These are phyloP conservation scores for Nosema muscidifuracis DNA, from an alignment of 371 early-diverging fungal species.

Conservation along the genomic window DNA sequence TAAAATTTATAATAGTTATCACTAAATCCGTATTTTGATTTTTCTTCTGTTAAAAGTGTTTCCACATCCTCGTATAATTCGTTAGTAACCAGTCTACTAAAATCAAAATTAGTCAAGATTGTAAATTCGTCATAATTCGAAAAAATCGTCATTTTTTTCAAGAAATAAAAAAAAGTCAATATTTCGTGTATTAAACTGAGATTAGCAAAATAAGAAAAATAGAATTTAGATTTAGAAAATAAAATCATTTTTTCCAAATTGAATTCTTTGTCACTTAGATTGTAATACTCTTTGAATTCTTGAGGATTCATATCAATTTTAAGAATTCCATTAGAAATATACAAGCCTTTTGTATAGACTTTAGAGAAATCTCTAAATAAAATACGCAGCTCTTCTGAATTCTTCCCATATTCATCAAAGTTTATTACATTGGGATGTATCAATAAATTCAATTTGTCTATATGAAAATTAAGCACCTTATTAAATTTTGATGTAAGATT, in stretches of 20 bases:
- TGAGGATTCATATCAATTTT: background rate
- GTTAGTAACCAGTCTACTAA: background rate
- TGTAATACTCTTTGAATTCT: background rate
- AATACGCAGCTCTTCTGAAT: background rate
- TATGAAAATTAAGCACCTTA: background rate
- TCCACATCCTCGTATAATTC: background rate
- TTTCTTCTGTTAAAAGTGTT: background rate
- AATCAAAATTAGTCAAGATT: background rate
- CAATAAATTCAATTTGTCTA: background rate
- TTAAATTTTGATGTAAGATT: background rate
- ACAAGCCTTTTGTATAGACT: background rate
- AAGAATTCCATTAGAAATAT: background rate
- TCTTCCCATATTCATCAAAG: background rate
- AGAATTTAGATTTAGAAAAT: background rate
- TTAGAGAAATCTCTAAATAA: background rate
- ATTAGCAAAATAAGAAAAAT: background rate
- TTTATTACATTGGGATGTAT: background rate
- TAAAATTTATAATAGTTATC: background rate
- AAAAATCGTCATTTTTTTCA: background rate
- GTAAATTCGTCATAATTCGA: background rate
- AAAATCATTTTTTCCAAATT: background rate
- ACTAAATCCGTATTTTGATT: background rate
- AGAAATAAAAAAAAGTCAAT: background rate
- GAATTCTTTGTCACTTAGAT: background rate
- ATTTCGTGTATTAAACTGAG: background rate